phyloP scores from a whole-genome alignment of 2,329 filamentous ascomycete species.

The Talaromyces amestolkiae region DNA sequence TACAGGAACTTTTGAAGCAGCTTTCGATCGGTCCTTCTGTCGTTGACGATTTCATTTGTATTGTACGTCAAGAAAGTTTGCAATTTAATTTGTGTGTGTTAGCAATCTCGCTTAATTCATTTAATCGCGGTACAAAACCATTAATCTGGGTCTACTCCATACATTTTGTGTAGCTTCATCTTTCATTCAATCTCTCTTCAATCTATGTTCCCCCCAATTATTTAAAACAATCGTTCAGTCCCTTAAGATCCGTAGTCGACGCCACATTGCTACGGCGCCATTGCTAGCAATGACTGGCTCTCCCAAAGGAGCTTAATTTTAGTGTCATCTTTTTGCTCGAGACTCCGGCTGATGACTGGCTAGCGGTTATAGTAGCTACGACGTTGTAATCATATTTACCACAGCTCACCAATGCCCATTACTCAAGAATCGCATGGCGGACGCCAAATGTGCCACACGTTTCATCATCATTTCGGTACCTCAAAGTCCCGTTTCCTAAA shows the following conservation, averaged over 20 bases:
- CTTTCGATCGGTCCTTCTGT: neutral
- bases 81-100: neutral
- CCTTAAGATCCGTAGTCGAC: neutral
- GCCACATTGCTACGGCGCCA: constrained; percentile 17
- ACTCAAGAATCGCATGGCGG: neutral
- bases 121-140: neutral
- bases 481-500: neutral
- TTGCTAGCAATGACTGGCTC: constrained; percentile 10
- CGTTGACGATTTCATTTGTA: neutral
- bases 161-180: neutral
- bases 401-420: neutral
- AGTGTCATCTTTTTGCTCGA: neutral
- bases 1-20: neutral
- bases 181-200: neutral
- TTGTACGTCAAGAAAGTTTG: neutral
- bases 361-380: neutral
- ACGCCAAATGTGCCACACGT: neutral
- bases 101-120: neutral
- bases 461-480: neutral
- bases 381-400: constrained; percentile 6
- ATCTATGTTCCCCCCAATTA: neutral
- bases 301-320: neutral
- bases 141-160: neutral
- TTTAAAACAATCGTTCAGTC: neutral
- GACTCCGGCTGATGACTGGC: constrained; percentile 6